Evolutionary conservation across 805 yeast species (phyloP), one percentile per base, ranked within the genome.

Genomic region (Tetrapisispora nanseiensis): DNA sequence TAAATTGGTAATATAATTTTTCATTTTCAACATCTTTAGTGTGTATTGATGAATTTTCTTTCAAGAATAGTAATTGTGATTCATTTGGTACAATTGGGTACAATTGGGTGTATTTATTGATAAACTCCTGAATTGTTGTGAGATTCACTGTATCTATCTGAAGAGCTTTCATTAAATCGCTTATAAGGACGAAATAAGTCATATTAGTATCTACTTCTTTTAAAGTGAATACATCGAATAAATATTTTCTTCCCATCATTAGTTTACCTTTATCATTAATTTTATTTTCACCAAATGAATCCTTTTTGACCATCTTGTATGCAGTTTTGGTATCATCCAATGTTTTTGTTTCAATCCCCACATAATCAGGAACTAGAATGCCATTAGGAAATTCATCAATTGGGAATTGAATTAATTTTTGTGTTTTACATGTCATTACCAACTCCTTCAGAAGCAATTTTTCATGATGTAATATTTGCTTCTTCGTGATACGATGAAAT

Each of bases 221-320:
- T 8, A 71, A 47, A 3, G 59, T 62, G 47, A 74, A 72, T 0
- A 69, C 63, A 13, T 62, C 54, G 38, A 71, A 61, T 12, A 66
- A 36, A 44, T 57, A 74, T 37, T 61, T 58, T 30, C 75, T 58
- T 6, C 65, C 70, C 20, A 65, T 70, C 5, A 27, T 15, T 11
- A 71, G 46, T 33, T 51, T 49, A 0, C 78, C 78, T 40, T 61
- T 59, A 10, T 49, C 48, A 7, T 66, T 56, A 3, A 74, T 56
- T 43, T 74, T 73, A 20, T 51, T 44, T 41, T 74, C 78, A 18
- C 79, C 79, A 18, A 51, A 51, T n/a, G 59, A 54, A 46, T 74
- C 77, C n/a, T 41, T 51, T 18, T 44, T 44, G n/a, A 38, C 37
- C 48, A 53, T 45, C 4, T 43, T 46, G 31, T 51, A 56, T 10